These are phyloP conservation scores for Yamadazyma atmosphaerica DNA, from an alignment of 1,139 yeast species.

Conservation along the genomic window DNA sequence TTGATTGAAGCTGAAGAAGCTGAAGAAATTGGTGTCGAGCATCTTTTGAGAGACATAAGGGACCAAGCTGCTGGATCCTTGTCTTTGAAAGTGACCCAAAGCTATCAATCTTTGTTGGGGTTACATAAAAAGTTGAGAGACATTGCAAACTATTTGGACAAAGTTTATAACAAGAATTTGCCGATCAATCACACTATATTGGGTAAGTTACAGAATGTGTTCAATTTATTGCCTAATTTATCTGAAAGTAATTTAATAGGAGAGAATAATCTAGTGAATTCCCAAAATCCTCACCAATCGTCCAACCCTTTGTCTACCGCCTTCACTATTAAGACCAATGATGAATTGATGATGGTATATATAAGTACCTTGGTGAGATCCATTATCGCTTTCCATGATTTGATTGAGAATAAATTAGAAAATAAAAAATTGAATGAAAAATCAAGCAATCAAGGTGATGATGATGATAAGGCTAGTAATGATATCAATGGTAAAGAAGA, in stretches of 20 bases:
- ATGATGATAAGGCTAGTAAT: neutral
- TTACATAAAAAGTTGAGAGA: slow-evolving; percentile 78
- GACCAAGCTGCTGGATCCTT: slow-evolving; percentile 96
- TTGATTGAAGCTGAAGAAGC: slow-evolving; percentile 97
- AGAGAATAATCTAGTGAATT: slow-evolving; percentile 7
- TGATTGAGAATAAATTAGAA: slow-evolving; percentile 92
- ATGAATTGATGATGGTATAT: slow-evolving; percentile 91
- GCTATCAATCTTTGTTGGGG: slow-evolving; percentile 84
- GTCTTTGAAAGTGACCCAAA: slow-evolving; percentile 83
- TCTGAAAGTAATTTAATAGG: slow-evolving; percentile 21
- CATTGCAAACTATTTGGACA: slow-evolving; percentile 75
- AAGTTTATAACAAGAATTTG: slow-evolving; percentile 66
- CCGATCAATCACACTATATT: slow-evolving; percentile 90
- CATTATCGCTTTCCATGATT: slow-evolving; percentile 93
- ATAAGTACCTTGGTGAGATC: slow-evolving; percentile 89
- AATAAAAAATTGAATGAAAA: slow-evolving; percentile 60
- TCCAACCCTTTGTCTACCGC: slow-evolving; percentile 67
- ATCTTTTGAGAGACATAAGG: slow-evolving; percentile 86
- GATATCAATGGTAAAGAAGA: neutral
- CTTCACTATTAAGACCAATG: slow-evolving; percentile 89
- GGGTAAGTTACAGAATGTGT: slow-evolving; percentile 92
- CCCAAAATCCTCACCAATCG: slow-evolving; percentile 21
- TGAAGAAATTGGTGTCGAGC: slow-evolving; percentile 98
- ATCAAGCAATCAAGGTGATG: slow-evolving; percentile 6
- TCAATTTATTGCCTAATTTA: slow-evolving; percentile 87